phyloP scores from a whole-genome alignment of 805 yeast species.

The Starmerella apis region DNA sequence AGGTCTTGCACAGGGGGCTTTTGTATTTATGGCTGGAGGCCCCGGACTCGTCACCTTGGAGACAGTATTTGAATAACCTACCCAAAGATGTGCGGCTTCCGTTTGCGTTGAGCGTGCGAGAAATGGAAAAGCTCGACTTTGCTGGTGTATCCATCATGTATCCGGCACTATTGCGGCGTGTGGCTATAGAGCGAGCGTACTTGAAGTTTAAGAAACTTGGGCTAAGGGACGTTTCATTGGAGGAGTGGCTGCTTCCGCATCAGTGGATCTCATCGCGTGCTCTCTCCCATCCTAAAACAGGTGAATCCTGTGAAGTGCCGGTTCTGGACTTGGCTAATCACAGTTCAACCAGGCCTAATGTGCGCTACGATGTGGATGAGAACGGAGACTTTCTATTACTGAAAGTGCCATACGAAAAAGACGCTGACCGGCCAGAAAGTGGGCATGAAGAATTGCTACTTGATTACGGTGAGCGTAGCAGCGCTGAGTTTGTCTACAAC shows the following conservation, averaged over 20 bases:
- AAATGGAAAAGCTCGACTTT: conserved; percentile 22
- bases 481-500: conserved; percentile 33
- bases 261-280: conserved; percentile 33
- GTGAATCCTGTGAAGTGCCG: conserved; percentile 42
- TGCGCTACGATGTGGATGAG: conserved; percentile 16
- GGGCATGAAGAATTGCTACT: conserved; percentile 28
- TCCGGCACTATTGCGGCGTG: conserved; percentile 25
- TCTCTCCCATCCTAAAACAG: conserved; percentile 27
- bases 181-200: conserved; percentile 23
- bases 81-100: conserved; percentile 30
- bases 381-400: conserved; percentile 18
- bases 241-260: conserved; percentile 31
- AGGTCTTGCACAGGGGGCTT: conserved; percentile 21
- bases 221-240: conserved; percentile 15
- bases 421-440: background rate
- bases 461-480: conserved; percentile 33
- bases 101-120: conserved; percentile 26
- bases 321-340: conserved; percentile 40
- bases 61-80: conserved; percentile 25
- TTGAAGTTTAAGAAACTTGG: conserved; percentile 14
- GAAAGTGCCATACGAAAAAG: conserved; percentile 5
- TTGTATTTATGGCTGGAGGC: conserved; percentile 17
- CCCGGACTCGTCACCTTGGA: conserved; percentile 16
- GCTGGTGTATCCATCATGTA: conserved; percentile 25
- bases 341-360: conserved; percentile 9